Base-by-base conservation (phyloP, 768 basidiomycete genomes). In the Lanmaoa rubissima region DNA sequence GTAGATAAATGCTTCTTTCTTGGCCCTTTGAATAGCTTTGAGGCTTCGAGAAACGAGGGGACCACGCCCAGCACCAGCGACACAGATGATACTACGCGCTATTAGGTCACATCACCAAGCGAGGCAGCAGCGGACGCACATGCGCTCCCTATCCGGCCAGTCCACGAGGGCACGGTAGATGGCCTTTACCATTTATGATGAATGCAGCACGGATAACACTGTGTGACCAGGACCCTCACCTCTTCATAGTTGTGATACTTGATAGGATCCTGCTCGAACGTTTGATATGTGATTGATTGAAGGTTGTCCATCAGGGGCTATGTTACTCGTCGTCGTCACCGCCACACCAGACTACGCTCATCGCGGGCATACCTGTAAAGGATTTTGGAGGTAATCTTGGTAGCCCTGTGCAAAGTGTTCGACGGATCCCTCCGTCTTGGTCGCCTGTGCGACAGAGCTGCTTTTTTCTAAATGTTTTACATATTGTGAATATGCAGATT, bases 291-390 rank as follows among this genome's bases (percentile, higher is more conserved):
- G 61, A 88, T 83, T 64, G 93, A 95, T 67, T 92, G 92, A 53
- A 99, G 74, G 73, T 99, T 95, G 67, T 99, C 96, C 94, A 96
- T 96, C 65, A 99, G 73, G 24, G 97, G 97, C 90, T 95, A 63
- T 53, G 58, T 53, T 19, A 19, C 24, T 24, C 51, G 51, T 53
- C 48, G 42, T 48, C 43, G 55, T 61, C 45, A 67, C 57, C 51
- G 40, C 19, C 14, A 48, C 16, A 44, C 35, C 46, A 39, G 36
- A 40, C 41, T 53, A 51, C 47, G 50, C 48, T 45, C 48, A 10
- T 51, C 35, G 54, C 28, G 13, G 50, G 63, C 78, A 53, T 58
- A 88, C 91, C 81, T 97, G 95, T 51, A 98, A 73, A 1, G 97
- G 97, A 5, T 94, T 91, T 71, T 98, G 97, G 19, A 99, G 76